phyloP scores from a whole-genome alignment of 2,329 filamentous ascomycete species.

The Diaporthe ampelina region DNA sequence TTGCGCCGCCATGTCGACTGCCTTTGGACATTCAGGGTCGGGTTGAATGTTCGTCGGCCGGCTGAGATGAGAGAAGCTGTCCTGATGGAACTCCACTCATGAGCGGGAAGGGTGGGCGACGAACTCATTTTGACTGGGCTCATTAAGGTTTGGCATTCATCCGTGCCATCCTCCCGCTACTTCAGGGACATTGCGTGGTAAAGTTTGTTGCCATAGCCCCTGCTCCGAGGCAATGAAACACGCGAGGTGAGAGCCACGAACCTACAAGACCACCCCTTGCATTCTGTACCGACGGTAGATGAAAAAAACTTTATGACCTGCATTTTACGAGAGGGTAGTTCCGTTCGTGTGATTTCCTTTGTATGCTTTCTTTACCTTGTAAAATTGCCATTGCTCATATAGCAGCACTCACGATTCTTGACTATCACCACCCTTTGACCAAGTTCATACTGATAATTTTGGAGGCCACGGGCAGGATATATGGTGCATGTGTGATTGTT shows the following conservation, averaged over 20 bases:
- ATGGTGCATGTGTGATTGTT: background rate
- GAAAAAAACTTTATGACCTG: conserved; percentile 20
- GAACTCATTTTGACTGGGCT: conserved; percentile 6
- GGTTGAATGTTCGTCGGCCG: background rate
- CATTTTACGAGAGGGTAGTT: background rate
- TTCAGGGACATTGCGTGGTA: conserved; percentile 13
- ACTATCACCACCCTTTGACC: background rate
- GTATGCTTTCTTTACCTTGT: background rate
- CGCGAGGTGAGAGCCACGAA: conserved; percentile 28
- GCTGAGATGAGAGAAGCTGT: background rate
- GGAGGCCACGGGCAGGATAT: background rate
- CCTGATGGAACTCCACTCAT: background rate
- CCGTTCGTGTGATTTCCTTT: background rate
- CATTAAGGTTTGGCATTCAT: conserved; percentile 30
- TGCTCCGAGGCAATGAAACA: conserved; percentile 28
- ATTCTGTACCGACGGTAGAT: conserved; percentile 21
- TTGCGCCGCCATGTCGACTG: conserved; percentile 31
- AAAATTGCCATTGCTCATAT: background rate
- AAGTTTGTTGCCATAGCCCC: conserved; percentile 24
- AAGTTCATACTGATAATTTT: background rate
- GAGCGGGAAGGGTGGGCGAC: background rate
- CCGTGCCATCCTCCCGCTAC: conserved; percentile 19
- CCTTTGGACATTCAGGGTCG: conserved; percentile 19
- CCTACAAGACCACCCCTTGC: conserved; percentile 14
- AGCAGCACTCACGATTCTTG: background rate